Percentiles rank a stretch among this genome's conserved stretches.
These are phyloP conservation scores for Globomyces pollinis-pini DNA, from an alignment of 192 early-diverging fungal species.

Conservation along the genomic window DNA sequence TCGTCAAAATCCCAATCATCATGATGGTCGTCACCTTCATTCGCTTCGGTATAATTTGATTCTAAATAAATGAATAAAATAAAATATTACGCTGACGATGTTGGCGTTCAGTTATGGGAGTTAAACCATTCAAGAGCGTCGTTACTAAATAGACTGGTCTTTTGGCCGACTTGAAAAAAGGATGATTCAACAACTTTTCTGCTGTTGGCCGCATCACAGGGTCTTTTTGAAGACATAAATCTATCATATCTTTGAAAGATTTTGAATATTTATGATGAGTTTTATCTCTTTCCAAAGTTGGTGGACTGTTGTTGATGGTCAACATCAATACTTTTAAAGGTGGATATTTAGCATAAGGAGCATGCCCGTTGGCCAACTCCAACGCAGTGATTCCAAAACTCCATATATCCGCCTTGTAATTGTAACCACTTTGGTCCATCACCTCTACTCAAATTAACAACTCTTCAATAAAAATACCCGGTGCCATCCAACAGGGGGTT, in stretches of 20 bases:
- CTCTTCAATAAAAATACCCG: constrained; percentile 49
- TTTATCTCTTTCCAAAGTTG: constrained; percentile 69
- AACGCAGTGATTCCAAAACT: constrained; percentile 83
- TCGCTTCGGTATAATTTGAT: neutral
- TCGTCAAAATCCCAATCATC: constrained; percentile 64
- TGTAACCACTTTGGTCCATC: constrained; percentile 87
- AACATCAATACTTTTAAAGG: constrained; percentile 80
- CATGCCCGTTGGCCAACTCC: constrained; percentile 79
- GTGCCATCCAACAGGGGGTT: constrained; percentile 51
- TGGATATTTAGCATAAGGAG: constrained; percentile 81
- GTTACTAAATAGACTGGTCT: constrained; percentile 55
- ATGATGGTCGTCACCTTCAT: neutral
- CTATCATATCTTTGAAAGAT: constrained; percentile 80
- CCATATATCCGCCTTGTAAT: constrained; percentile 89
- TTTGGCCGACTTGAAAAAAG: constrained; percentile 70
- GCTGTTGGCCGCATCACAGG: constrained; percentile 66
- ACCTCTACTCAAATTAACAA: constrained; percentile 63
- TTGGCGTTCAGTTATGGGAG: constrained; percentile 61
- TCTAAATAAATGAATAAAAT: neutral
- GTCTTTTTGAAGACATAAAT: constrained; percentile 71
- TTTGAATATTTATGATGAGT: constrained; percentile 69
- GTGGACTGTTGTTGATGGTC: constrained; percentile 78
- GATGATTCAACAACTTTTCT: constrained; percentile 66
- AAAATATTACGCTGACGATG: too few species aligned
- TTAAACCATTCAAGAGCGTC: constrained; percentile 48